Evolutionary conservation across 1,284 basidiomycete genomes (phyloP).

Genomic region (Moesziomyces sp.): DNA sequence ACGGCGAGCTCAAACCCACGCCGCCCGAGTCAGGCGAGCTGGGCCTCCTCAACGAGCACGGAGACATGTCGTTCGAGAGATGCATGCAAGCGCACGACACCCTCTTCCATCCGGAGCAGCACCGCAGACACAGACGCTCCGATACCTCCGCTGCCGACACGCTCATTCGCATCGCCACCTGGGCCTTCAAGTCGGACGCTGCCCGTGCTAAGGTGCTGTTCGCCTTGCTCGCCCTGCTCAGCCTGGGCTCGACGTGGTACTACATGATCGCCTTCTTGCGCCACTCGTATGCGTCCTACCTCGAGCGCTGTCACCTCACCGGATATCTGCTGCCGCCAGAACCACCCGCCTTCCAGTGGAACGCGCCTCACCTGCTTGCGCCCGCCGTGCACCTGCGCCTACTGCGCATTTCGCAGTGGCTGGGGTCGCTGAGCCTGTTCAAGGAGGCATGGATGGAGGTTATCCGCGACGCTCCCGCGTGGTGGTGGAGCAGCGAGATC

Average conservation of each 20-base stretch:
- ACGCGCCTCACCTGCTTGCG: slow-evolving; percentile 32
- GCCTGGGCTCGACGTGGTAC: slow-evolving; percentile 46
- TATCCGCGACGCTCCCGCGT: slow-evolving; percentile 71
- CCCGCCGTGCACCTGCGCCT: slow-evolving; percentile 67
- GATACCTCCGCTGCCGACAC: slow-evolving; percentile 27
- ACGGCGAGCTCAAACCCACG: slow-evolving; percentile 25
- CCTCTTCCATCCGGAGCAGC: slow-evolving; percentile 5
- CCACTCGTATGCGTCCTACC: slow-evolving; percentile 51
- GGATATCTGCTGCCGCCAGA: slow-evolving; percentile 26
- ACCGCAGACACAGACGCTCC: background rate
- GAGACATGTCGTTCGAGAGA: slow-evolving; percentile 1
- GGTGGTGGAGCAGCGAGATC: slow-evolving; percentile 82
- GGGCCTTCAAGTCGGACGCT: slow-evolving; percentile 32
- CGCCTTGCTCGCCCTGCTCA: slow-evolving; percentile 28
- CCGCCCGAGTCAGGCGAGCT: slow-evolving; percentile 17
- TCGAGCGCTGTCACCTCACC: slow-evolving; percentile 38
- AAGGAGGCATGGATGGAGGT: slow-evolving; percentile 75
- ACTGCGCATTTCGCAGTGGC: slow-evolving; percentile 71
- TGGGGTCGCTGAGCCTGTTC: slow-evolving; percentile 75
- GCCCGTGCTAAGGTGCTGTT: slow-evolving; percentile 22
- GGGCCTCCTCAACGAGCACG: background rate
- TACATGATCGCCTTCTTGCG: slow-evolving; percentile 64
- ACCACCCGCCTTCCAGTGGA: slow-evolving; percentile 14
- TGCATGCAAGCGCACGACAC: slow-evolving; percentile 9
- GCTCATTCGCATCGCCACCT: slow-evolving; percentile 26